Conservation (phyloP, 164 flowering plant species). For the Liquidambar formosana region DNA sequence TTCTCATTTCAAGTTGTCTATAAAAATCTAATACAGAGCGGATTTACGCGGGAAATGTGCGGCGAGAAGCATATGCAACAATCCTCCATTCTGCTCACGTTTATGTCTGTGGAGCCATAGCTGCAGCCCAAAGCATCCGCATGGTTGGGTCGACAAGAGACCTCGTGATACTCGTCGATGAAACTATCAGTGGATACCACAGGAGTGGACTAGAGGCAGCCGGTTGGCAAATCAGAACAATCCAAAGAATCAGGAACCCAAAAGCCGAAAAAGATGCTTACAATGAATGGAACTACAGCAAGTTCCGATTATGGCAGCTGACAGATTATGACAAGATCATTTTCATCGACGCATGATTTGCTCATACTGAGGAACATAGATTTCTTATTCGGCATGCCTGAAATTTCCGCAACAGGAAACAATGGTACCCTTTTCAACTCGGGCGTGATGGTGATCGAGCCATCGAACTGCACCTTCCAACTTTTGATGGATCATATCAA, state of each 20-base stretch:
- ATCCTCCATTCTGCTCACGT: slow-evolving; percentile 70
- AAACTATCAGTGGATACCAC: slow-evolving; percentile 51
- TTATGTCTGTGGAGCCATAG: slow-evolving; percentile 79
- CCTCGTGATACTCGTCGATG: slow-evolving; percentile 69
- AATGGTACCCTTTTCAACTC: slow-evolving; percentile 65
- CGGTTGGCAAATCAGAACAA: slow-evolving; percentile 66
- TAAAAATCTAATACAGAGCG: slow-evolving; percentile 24
- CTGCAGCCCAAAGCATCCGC: slow-evolving; percentile 72
- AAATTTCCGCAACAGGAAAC: slow-evolving; percentile 70
- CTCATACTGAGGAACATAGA: slow-evolving; percentile 61
- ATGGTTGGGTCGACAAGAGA: slow-evolving; percentile 61
- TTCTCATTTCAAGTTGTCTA: background rate
- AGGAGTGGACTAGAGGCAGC: slow-evolving; percentile 69
- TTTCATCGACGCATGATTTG: slow-evolving; percentile 68
- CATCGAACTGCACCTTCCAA: slow-evolving; percentile 61
- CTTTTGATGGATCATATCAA: slow-evolving; percentile 58
- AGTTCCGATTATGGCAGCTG: too few relatives aligned
- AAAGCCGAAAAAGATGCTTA: too few relatives aligned
- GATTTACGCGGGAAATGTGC: slow-evolving; percentile 26
- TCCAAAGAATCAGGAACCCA: slow-evolving; percentile 67
- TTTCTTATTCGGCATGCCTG: slow-evolving; percentile 60
- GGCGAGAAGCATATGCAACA: too few relatives aligned
- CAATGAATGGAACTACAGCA: too few relatives aligned
- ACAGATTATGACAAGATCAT: too few relatives aligned
- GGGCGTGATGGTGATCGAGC: slow-evolving; percentile 76